A percentile compares a stretch with the other conserved stretches of the same genome.
Conservation (phyloP, 495 filamentous ascomycete species). For the Penicillium ochrochloron region DNA sequence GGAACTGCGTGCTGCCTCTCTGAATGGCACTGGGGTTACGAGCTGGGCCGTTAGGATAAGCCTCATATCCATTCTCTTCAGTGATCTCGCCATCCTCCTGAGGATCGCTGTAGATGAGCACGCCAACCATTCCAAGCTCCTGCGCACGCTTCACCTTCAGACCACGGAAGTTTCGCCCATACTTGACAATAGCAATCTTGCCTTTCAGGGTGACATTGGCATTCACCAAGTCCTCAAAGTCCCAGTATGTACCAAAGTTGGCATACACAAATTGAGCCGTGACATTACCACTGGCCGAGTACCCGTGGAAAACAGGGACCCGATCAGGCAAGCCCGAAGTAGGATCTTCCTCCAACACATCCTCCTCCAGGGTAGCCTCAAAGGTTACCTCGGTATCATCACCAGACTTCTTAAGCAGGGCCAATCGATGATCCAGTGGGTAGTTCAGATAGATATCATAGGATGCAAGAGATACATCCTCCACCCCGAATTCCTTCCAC, state of each 20-base stretch:
- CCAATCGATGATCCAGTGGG: constrained; percentile 77
- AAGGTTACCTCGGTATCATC: constrained; percentile 60
- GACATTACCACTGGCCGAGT: constrained; percentile 89
- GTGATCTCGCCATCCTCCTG: constrained; percentile 85
- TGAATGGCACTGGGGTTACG: constrained; percentile 89
- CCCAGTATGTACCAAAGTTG: constrained; percentile 84
- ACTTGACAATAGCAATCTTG: constrained; percentile 86
- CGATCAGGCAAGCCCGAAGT: constrained; percentile 73
- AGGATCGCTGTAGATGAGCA: constrained; percentile 85
- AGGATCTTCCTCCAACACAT: constrained; percentile 81
- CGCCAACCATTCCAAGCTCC: constrained; percentile 88
- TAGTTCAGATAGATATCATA: constrained; percentile 96
- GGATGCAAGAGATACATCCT: constrained; percentile 68
- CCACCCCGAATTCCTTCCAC: constrained; percentile 84
- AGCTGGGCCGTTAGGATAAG: constrained; percentile 87
- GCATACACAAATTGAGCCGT: constrained; percentile 82
- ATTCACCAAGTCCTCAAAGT: constrained; percentile 81
- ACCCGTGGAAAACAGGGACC: constrained; percentile 94
- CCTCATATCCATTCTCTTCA: constrained; percentile 75
- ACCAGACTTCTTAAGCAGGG: constrained; percentile 65
- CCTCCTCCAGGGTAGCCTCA: constrained; percentile 83
- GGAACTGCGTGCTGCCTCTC: constrained; percentile 84
- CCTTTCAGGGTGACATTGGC: constrained; percentile 77
- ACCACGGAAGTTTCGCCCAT: constrained; percentile 85
- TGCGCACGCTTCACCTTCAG: constrained; percentile 92